These are phyloP conservation scores for Funneliformis geosporum DNA, from an alignment of 192 early-diverging fungal species.

Conservation along the genomic window DNA sequence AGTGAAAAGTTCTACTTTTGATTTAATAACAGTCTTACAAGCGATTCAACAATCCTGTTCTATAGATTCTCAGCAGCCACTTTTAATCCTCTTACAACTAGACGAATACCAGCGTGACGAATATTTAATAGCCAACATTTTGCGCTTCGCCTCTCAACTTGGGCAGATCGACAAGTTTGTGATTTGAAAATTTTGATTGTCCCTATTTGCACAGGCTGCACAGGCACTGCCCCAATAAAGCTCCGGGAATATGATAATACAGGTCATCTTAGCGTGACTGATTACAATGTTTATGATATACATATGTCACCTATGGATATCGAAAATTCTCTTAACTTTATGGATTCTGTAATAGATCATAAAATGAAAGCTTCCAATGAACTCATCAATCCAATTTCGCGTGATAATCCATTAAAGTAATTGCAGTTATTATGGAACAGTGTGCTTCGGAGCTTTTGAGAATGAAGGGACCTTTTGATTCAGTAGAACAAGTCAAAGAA, in stretches of 20 bases:
- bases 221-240: constrained; percentile 1
- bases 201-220: constrained; percentile 15
- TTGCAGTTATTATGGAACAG: constrained; percentile 11
- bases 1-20: background rate
- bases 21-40: constrained; percentile 11
- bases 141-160: background rate
- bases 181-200: background rate
- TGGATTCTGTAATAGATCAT: constrained; percentile 13
- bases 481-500: background rate
- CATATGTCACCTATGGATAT: constrained; percentile 8
- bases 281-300: constrained; percentile 1
- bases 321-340: constrained; percentile 1
- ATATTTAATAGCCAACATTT: constrained; percentile 12
- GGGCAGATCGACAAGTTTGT: background rate
- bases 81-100: constrained; percentile 9
- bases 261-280: background rate
- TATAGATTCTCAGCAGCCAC: background rate
- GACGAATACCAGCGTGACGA: constrained; percentile 16
- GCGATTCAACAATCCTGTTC: background rate
- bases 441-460: background rate
- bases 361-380: background rate
- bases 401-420: constrained; percentile 1
- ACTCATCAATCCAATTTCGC: background rate
- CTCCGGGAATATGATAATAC: background rate
- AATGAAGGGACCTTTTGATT: background rate